Evolutionary conservation across 2,329 filamentous ascomycete species (phyloP), one percentile per base, ranked within the genome.

Genomic region (Cladosporium sphaerospermum): DNA sequence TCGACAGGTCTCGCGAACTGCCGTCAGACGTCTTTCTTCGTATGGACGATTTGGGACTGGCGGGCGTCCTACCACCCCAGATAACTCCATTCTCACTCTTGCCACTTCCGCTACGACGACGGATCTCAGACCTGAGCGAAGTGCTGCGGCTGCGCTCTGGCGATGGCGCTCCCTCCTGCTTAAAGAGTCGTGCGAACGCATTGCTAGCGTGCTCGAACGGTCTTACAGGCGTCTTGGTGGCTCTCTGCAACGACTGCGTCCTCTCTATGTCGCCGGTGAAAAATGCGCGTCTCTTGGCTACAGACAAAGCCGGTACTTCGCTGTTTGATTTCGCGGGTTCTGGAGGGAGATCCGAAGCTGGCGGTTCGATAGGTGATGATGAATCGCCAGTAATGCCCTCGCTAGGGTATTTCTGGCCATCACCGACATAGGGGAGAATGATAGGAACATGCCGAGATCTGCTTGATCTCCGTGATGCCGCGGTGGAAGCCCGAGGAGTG

Each of bases 161-260:
- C 23, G 28, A 19, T 6, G 50, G 16, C 45, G 64, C 59, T 34
- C 62, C 60, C 40, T 63, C 61, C 45, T 62, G 62, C 54, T 63
- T 64, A 58, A 70, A 70, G 8, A 70, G 61, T 52, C 64, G 63
- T 7, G 66, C 68, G 59, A 69, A 69, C 46, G 67, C 68, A 46
- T 65, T 67, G 51, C 64, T 69, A 60, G 68, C 68, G 53, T 68
- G 67, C 50, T 70, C 68, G 55, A 70, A 70, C 14, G 68, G 59
- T 45, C 68, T 61, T 11, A 70, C 68, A 31, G 67, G 65, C 56
- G 61, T 62, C 52, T 66, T 67, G 44, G 60, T 61, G 39, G 59
- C 55, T 37, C 62, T 61, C 43, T 66, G 65, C 42, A 69, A 56
- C 13, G 61, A 62, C 37, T 59, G 58, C 14, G 59, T 60, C 18